These are phyloP conservation scores for Candida maesae DNA, from an alignment of 805 yeast species.

Conservation along the genomic window DNA sequence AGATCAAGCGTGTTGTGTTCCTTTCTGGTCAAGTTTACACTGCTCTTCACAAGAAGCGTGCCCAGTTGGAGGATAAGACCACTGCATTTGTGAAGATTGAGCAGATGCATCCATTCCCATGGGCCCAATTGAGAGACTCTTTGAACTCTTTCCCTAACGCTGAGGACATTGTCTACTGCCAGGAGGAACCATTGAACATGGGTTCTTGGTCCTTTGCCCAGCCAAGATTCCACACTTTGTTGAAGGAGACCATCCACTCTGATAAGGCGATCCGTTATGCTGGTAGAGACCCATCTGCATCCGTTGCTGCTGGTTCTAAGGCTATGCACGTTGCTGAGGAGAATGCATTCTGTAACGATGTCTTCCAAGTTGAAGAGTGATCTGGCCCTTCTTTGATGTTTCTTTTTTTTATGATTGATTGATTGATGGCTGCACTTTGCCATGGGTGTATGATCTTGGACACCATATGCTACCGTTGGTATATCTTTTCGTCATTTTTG, in stretches of 20 bases:
- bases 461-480: no score
- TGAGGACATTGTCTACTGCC: constrained; percentile 93
- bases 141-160: constrained; percentile 75
- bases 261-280: constrained; percentile 70
- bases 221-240: constrained; percentile 78
- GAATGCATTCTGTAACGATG: constrained; percentile 78
- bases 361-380: constrained; percentile 37
- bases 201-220: constrained; percentile 79
- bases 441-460: no score
- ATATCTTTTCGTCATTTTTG: no score
- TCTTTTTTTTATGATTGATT: no score
- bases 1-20: constrained; percentile 81
- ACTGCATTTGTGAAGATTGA: constrained; percentile 89
- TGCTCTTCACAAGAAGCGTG: constrained; percentile 87
- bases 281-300: constrained; percentile 97
- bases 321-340: constrained; percentile 85
- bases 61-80: constrained; percentile 63
- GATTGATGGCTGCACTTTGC: no score
- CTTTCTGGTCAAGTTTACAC: constrained; percentile 94
- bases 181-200: constrained; percentile 98
- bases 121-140: constrained; percentile 83
- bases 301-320: constrained; percentile 98
- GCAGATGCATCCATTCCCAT: constrained; percentile 99
- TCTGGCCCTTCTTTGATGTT: no score
- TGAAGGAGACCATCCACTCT: constrained; percentile 70